Evolutionary conservation across 352 stramenopile species (phyloP), one percentile per base, ranked within the genome.

Genomic region (Phytophthora litchii): DNA sequence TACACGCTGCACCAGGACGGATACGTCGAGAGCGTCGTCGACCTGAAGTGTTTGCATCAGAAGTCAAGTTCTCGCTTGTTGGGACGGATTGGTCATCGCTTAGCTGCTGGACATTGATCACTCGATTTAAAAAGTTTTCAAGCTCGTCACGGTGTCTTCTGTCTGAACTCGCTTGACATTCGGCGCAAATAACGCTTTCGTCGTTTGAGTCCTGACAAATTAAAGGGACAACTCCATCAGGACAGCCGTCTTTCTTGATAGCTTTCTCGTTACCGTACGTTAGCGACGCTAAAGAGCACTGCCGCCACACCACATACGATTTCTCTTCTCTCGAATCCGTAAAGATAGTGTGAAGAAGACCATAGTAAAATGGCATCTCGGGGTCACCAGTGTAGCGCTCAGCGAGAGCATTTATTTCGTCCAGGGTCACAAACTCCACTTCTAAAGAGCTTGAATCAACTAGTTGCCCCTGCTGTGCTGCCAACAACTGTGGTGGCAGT

Each of bases 1-100:
- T 82, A 7, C 64, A 71, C 20, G 70, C 70, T 12, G 83, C 75
- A 11, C 74, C 75, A 17, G 71, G 73, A 29, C 80, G 77, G 54
- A 86, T 88, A 8, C 85, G 80, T 58, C 73, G 77, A 1, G 85
- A 94, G 4, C 85, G 71, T 12, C 85, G 69, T 45, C 83, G 79
- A n/a, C 74, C 70, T 1, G 60, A 72, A 10, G 64, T 66, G 42
- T 70, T 72, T 4, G 52, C 67, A 7, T 86, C 71, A 1, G 67
- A 56, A 1, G 74, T 71, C 12, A 88, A 61, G 23, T 70, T 76
- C 14, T 76, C 78, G 1, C 60, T 70, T 0, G 63, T 75, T 3
- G 78, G 81, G 4, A 91, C 69, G 13, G 67, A 45, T 29, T 92
- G 74, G 29, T 91, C 74, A 7, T 80, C 70, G 9, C 58, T 60